Evolutionary conservation across 345 rosid species (phyloP).

Genomic region (Gossypium anomalum): DNA sequence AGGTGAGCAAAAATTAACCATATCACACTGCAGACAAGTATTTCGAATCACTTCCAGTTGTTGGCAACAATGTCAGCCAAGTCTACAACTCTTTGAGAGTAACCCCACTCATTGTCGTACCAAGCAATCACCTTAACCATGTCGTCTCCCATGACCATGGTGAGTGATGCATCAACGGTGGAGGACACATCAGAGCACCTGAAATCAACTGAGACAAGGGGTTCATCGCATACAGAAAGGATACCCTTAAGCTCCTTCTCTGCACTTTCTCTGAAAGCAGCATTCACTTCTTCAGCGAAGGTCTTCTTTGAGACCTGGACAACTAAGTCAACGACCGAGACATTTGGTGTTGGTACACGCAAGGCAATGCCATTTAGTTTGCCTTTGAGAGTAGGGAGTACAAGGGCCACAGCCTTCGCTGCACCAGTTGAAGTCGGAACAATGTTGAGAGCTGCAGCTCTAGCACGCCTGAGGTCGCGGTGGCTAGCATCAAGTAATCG

Average conservation of each 20-base stretch:
- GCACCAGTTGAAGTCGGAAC: conserved; percentile 97
- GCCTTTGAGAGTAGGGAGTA: conserved; percentile 84
- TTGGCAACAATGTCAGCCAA: conserved; percentile 87
- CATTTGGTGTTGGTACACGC: conserved; percentile 96
- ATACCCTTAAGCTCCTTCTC: conserved; percentile 81
- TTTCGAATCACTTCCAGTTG: conserved; percentile 60
- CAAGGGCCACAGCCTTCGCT: conserved; percentile 93
- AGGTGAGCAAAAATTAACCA: conserved; percentile 28
- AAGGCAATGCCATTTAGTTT: conserved; percentile 91
- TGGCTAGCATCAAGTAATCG: conserved; percentile 88
- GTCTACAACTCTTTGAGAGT: conserved; percentile 96
- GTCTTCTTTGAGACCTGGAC: conserved; percentile 90
- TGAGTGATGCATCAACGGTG: conserved; percentile 81
- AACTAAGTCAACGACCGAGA: conserved; percentile 88
- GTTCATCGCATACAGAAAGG: conserved; percentile 86
- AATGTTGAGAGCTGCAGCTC: conserved; percentile 96
- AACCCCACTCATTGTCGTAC: conserved; percentile 98
- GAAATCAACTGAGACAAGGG: conserved; percentile 87
- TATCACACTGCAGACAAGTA: background rate
- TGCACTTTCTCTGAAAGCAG: conserved; percentile 78
- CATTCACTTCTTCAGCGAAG: conserved; percentile 93
- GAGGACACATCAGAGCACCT: conserved; percentile 86
- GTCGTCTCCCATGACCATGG: conserved; percentile 99
- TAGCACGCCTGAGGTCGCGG: conserved; percentile 91
- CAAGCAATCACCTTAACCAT: conserved; percentile 98